A percentile compares a stretch with the other conserved stretches of the same genome.
Evolutionary conservation across 2,329 filamentous ascomycete species (phyloP).

Genomic region (Capronia americana): DNA sequence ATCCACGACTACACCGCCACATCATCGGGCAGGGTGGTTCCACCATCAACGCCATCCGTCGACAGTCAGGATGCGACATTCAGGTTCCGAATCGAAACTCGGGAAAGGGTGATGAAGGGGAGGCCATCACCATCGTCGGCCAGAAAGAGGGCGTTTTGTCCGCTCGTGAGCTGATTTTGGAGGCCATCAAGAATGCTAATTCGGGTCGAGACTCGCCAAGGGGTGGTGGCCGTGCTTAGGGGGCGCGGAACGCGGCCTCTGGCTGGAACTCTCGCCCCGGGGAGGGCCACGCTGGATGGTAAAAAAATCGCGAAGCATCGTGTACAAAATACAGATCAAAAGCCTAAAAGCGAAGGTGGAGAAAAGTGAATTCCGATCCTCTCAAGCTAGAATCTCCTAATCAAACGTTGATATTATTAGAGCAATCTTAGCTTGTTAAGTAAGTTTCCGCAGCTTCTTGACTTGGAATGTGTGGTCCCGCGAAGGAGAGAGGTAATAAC

Average conservation of each 20-base stretch:
- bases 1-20: slow-evolving; percentile 85
- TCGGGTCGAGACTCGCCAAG: slow-evolving; percentile 18
- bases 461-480: too few relatives aligned
- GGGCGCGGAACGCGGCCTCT: not conserved
- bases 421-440: not conserved
- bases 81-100: slow-evolving; percentile 85
- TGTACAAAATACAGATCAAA: not conserved
- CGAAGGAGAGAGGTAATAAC: too few relatives aligned
- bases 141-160: slow-evolving; percentile 79
- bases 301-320: not conserved
- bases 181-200: slow-evolving; percentile 72
- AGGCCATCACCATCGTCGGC: slow-evolving; percentile 90
- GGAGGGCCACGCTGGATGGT: not conserved
- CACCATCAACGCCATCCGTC: slow-evolving; percentile 91
- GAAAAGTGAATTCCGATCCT: not conserved
- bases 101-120: slow-evolving; percentile 61
- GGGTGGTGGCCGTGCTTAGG: slow-evolving; percentile 16
- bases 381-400: not conserved
- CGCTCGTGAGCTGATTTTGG: slow-evolving; percentile 86
- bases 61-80: slow-evolving; percentile 91
- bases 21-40: slow-evolving; percentile 88
- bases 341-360: not conserved
- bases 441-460: not conserved
- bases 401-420: not conserved
- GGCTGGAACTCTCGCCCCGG: slow-evolving; percentile 4